These are phyloP conservation scores for Ambrosiella cleistominuta DNA, from an alignment of 2,329 filamentous ascomycete species.

Conservation along the genomic window DNA sequence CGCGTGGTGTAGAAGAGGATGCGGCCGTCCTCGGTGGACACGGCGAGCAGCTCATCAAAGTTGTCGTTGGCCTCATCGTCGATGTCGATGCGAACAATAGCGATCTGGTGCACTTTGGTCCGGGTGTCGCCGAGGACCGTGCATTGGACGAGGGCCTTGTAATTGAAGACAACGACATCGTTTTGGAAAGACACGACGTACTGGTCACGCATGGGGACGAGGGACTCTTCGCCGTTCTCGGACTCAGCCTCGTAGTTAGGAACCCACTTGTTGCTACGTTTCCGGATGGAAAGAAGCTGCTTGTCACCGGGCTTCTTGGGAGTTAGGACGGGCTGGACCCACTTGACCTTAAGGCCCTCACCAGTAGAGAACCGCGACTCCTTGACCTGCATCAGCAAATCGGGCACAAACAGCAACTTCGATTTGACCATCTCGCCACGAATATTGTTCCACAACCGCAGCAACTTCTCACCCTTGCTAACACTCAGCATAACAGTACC, in stretches of 20 bases:
- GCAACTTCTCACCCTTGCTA: slow-evolving; percentile 71
- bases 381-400: slow-evolving; percentile 55
- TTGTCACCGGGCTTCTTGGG: not conserved
- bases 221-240: slow-evolving; percentile 48
- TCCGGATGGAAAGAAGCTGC: not conserved
- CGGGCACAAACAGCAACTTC: slow-evolving; percentile 67
- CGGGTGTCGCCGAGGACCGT: slow-evolving; percentile 47
- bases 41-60: slow-evolving; percentile 39
- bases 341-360: slow-evolving; percentile 67
- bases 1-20: slow-evolving; percentile 67
- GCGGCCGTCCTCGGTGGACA: slow-evolving; percentile 81
- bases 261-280: not conserved
- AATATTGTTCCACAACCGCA: slow-evolving; percentile 70
- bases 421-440: slow-evolving; percentile 53
- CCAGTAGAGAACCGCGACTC: slow-evolving; percentile 62
- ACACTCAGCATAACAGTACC: slow-evolving; percentile 95
- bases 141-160: slow-evolving; percentile 69
- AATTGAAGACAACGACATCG: slow-evolving; percentile 68
- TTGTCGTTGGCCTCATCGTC: slow-evolving; percentile 25
- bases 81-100: slow-evolving; percentile 43
- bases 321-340: slow-evolving; percentile 43
- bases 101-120: slow-evolving; percentile 71
- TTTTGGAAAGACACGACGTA: slow-evolving; percentile 82
- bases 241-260: not conserved
- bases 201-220: not conserved